Base-by-base conservation (phyloP, 208 protist species). In the Porcisia hertigi region DNA sequence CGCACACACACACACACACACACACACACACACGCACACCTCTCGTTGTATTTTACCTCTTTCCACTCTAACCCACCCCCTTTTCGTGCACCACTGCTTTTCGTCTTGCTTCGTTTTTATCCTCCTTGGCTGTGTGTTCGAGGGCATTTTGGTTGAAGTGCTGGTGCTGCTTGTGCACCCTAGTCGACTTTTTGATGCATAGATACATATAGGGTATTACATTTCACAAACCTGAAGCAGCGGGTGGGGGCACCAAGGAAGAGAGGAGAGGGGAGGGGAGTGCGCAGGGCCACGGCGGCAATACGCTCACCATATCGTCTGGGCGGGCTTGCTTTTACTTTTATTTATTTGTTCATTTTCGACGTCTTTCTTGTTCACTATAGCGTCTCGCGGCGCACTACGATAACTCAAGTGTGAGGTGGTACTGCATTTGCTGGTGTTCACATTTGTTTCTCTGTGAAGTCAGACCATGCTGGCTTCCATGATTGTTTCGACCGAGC, bases 391-490 rank as follows among this genome's bases (percentile, higher is more conserved):
- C 8, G 23, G 6, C 55, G 23, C 55, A 59, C 55, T 59, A n/a
- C 7, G n/a, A 30, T 52, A 59, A 25, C 3, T 34, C 20, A 25
- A 14, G 7, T 30, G 36, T 52, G 18, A 30, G 34, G 63, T 52
- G 18, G 39, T 11, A 11, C 23, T 49, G 63, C 20, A 4, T 20
- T 25, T 49, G 36, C 23, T 47, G 20, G 39, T 25, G 23, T 25
- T 49, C 23, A 30, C 63, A 20, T 7, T 30, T 52, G 12, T 52
- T 52, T 36, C 23, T 36, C 63, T 20, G 39, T n/a, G 39, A 67
- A 67, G 7, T 36, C 25, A 14, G 34, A 20, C 39, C 41, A 81
- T 81, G 76, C 12, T 81, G 23, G 62, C 71, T n/a, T 66, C 47
- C 25, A 55, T 9, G 9, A 57, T 41, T 41, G 49, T 60, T 14